These are phyloP conservation scores for Colletotrichum godetiae DNA, from an alignment of 2,329 filamentous ascomycete species.

Conservation along the genomic window DNA sequence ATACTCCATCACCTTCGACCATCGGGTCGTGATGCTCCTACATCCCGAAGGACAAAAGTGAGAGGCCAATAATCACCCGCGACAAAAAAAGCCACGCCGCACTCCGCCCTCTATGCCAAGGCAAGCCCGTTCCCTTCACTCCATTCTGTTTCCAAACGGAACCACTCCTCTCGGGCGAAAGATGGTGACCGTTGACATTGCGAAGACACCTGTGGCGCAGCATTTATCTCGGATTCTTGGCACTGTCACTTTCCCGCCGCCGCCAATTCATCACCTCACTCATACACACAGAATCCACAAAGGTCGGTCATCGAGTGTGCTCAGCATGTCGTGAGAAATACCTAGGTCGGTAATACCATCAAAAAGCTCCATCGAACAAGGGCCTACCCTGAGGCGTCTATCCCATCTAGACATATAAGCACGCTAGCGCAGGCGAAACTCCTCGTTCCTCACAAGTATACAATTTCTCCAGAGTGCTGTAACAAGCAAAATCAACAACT, in stretches of 20 bases:
- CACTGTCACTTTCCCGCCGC: background rate
- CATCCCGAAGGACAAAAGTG: background rate
- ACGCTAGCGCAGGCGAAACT: background rate
- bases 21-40: background rate
- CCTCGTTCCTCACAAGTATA: background rate
- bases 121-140: background rate
- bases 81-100: background rate
- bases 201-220: slow-evolving; percentile 27
- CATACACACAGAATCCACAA: background rate
- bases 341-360: background rate
- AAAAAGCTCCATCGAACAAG: background rate
- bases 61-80: no score
- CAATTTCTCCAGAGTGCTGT: background rate
- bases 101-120: slow-evolving; percentile 23
- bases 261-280: background rate
- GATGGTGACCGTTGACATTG: background rate
- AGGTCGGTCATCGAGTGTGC: background rate
- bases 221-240: background rate
- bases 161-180: slow-evolving; percentile 2
- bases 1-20: background rate
- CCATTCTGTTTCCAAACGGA: background rate
- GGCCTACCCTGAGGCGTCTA: background rate
- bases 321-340: background rate
- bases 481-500: slow-evolving; percentile 5
- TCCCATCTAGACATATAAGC: slow-evolving; percentile 21